These are phyloP conservation scores for Wickerhamiella kurtzmanii DNA, from an alignment of 805 yeast species.

Conservation along the genomic window DNA sequence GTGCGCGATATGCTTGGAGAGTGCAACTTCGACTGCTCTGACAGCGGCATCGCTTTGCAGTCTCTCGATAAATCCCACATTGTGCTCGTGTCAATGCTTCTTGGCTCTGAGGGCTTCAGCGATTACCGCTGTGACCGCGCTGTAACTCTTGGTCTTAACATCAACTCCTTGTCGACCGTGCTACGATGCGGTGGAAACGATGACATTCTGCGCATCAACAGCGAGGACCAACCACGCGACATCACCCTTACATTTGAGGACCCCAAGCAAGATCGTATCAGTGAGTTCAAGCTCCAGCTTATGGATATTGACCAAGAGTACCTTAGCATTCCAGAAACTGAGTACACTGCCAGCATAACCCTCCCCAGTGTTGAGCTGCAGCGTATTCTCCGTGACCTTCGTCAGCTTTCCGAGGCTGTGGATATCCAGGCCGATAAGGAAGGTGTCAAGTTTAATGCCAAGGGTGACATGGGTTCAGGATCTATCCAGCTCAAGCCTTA, in stretches of 20 bases:
- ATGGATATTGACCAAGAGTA: conserved; percentile 96
- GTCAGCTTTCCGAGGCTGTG: conserved; percentile 74
- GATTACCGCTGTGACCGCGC: conserved; percentile 94
- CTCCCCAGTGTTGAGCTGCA: conserved; percentile 84
- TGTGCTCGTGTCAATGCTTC: conserved; percentile 70
- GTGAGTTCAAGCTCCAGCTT: conserved; percentile 80
- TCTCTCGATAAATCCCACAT: conserved; percentile 98
- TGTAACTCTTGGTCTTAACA: conserved; percentile 80
- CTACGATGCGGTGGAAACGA: conserved; percentile 83
- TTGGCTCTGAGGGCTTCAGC: conserved; percentile 77
- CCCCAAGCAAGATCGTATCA: conserved; percentile 74
- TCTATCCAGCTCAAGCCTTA: conserved; percentile 73
- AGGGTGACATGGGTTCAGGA: conserved; percentile 87
- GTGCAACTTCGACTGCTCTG: conserved; percentile 95
- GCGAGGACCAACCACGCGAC: conserved; percentile 76
- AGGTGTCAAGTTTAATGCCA: conserved; percentile 75
- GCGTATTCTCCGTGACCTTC: conserved; percentile 78
- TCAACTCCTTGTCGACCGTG: conserved; percentile 75
- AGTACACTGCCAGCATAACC: conserved; percentile 70
- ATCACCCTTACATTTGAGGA: conserved; percentile 81
- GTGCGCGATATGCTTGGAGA: conserved; percentile 88
- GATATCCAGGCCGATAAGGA: conserved; percentile 81
- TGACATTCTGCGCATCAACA: conserved; percentile 75
- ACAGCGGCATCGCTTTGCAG: conserved; percentile 86
- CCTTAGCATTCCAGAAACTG: conserved; percentile 86